Percentiles rank a stretch among this genome's conserved stretches.
These are phyloP conservation scores for Phytophthora boehmeriae DNA, from an alignment of 352 stramenopile species.

Conservation along the genomic window DNA sequence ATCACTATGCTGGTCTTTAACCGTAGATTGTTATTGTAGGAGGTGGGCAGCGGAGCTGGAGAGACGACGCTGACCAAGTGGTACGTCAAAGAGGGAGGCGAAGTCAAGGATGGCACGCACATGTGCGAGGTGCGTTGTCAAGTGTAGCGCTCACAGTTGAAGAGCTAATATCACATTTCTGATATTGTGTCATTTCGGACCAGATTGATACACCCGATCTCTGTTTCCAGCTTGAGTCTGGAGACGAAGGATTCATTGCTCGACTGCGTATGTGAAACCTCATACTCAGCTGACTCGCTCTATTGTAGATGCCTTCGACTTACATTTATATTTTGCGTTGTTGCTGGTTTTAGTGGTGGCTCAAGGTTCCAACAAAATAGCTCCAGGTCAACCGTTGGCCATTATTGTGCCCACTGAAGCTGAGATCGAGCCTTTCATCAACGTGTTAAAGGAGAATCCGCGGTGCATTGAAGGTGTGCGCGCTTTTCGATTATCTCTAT, in stretches of 20 bases:
- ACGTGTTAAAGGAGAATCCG: slow-evolving; percentile 58
- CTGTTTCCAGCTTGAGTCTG: slow-evolving; percentile 77
- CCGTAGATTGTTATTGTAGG: slow-evolving; percentile 28
- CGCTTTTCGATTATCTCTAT: neutral
- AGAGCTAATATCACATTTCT: slow-evolving; percentile 3
- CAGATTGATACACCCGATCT: slow-evolving; percentile 89
- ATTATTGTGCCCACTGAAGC: slow-evolving; percentile 74
- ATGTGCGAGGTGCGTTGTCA: slow-evolving; percentile 69
- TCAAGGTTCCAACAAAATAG: slow-evolving; percentile 57
- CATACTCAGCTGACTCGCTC: neutral
- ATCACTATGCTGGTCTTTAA: no score
- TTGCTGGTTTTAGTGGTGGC: slow-evolving; percentile 54
- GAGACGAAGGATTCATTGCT: slow-evolving; percentile 81
- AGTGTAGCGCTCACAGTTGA: neutral
- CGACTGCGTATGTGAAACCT: slow-evolving; percentile 58
- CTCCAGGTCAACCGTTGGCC: slow-evolving; percentile 70
- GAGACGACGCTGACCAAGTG: slow-evolving; percentile 80
- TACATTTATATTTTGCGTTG: no score
- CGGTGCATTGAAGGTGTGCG: slow-evolving; percentile 65
- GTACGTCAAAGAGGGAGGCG: slow-evolving; percentile 65
- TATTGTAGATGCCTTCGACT: neutral
- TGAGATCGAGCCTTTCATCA: slow-evolving; percentile 69
- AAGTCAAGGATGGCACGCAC: slow-evolving; percentile 67
- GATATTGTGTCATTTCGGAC: slow-evolving; percentile 1
- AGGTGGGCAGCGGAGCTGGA: slow-evolving; percentile 56